Percentiles rank a stretch among this genome's conserved stretches.
Evolutionary conservation across 1,284 basidiomycete genomes (phyloP).

Genomic region (Inonotus hispidus): DNA sequence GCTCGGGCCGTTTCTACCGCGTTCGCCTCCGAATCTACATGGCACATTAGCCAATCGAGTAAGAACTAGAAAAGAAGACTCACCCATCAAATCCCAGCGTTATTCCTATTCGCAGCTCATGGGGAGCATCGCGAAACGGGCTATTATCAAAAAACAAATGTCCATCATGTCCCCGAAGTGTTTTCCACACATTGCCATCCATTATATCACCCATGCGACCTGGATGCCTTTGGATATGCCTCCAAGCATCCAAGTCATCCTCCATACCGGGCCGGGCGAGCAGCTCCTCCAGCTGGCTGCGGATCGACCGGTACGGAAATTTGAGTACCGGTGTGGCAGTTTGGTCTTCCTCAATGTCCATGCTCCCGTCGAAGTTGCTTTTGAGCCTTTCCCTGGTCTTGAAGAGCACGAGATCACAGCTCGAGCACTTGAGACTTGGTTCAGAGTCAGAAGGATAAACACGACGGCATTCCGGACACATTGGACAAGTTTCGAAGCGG

Average conservation of each 20-base stretch:
- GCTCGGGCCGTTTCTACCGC: slow-evolving; percentile 1
- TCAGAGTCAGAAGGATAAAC: background rate
- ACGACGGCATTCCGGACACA: background rate
- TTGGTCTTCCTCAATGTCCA: too few relatives aligned
- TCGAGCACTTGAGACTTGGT: background rate
- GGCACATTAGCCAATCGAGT: background rate
- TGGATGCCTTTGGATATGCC: background rate
- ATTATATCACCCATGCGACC: background rate
- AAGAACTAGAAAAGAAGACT: background rate
- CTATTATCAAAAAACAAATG: slow-evolving; percentile 16
- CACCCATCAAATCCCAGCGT: slow-evolving; percentile 16
- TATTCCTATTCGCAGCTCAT: slow-evolving; percentile 16
- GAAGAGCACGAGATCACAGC: background rate
- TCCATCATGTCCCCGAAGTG: slow-evolving; percentile 14
- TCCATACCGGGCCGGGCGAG: slow-evolving; percentile 9
- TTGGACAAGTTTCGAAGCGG: background rate
- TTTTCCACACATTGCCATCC: slow-evolving; percentile 18
- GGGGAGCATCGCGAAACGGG: background rate
- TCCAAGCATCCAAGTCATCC: slow-evolving; percentile 8
- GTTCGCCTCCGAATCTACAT: background rate
- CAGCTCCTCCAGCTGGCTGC: slow-evolving; percentile 3
- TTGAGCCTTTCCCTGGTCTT: too few relatives aligned
- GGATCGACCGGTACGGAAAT: background rate
- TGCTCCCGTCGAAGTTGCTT: too few relatives aligned
- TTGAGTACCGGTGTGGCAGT: background rate